These are phyloP conservation scores for Nannochloris sp. DNA, from an alignment of 139 green algal genomes.

Conservation along the genomic window DNA sequence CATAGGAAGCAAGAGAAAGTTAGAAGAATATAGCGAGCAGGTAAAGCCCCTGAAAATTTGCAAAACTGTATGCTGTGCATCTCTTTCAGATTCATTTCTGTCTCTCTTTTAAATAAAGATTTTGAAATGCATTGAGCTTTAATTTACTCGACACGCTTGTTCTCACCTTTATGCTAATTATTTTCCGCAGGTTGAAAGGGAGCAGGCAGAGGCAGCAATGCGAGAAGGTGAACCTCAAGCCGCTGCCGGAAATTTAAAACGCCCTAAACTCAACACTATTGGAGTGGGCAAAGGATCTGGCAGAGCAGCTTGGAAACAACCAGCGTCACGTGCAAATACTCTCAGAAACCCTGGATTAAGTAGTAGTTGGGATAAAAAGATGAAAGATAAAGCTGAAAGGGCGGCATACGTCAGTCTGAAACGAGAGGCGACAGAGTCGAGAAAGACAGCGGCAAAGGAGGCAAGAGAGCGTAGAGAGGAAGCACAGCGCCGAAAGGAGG, in stretches of 20 bases:
- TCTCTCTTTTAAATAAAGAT: no score
- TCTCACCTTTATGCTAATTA: neutral
- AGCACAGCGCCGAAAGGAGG: constrained; percentile 37
- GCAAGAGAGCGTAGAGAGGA: constrained; percentile 25
- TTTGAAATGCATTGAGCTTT: no score
- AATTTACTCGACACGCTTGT: no score
- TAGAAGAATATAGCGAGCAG: constrained; percentile 50
- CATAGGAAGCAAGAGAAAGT: constrained; percentile 39
- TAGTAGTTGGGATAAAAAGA: constrained; percentile 55
- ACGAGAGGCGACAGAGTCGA: constrained; percentile 16
- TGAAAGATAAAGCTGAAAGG: constrained; percentile 37
- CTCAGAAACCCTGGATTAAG: constrained; percentile 24
- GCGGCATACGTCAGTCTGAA: constrained; percentile 26
- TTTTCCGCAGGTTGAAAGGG: constrained; percentile 8
- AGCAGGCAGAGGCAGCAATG: constrained; percentile 1
- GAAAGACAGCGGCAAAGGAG: constrained; percentile 23
- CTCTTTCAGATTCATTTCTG: neutral
- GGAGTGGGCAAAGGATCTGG: constrained; percentile 35
- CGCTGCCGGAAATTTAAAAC: constrained; percentile 13
- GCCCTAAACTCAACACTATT: constrained; percentile 27
- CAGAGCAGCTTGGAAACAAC: constrained; percentile 42
- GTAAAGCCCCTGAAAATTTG: neutral
- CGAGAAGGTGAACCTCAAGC: neutral
- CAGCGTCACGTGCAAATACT: constrained; percentile 15
- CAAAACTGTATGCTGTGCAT: no score